phyloP scores from a whole-genome alignment of 2,329 filamentous ascomycete genomes.

The Pseudogymnoascus sp. region DNA sequence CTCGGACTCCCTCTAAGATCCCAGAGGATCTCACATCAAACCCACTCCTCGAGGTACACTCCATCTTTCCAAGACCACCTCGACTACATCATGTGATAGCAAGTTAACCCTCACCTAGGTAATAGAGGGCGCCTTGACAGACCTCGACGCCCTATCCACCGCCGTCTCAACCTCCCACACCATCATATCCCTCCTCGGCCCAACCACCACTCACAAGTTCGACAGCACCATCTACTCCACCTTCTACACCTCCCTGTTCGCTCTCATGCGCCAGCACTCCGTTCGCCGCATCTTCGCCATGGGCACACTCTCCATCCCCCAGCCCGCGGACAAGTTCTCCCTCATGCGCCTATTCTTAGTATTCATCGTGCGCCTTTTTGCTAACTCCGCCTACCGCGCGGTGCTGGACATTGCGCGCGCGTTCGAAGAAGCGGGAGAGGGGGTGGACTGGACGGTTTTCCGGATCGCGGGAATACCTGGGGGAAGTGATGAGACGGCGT shows the following conservation, averaged over 20 bases:
- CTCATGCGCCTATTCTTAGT: conserved; percentile 20
- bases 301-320: conserved; percentile 19
- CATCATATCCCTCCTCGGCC: neutral
- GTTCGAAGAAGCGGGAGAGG: conserved; percentile 18
- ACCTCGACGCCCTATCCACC: conserved; percentile 16
- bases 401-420: conserved; percentile 18
- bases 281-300: conserved; percentile 21
- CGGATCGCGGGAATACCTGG: conserved; percentile 17
- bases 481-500: conserved; percentile 9
- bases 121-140: conserved; percentile 11
- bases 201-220: neutral
- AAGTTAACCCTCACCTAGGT: conserved; percentile 18
- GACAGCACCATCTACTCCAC: conserved; percentile 20
- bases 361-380: conserved; percentile 18
- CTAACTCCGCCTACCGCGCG: conserved; percentile 19
- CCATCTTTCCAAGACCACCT: conserved; percentile 17
- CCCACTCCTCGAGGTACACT: conserved; percentile 13
- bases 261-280: conserved; percentile 13
- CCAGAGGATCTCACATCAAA: conserved; percentile 19
- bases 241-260: conserved; percentile 19
- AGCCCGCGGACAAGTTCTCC: conserved; percentile 16
- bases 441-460: conserved; percentile 21
- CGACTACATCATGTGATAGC: conserved; percentile 17
- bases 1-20: conserved; percentile 20
- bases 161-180: conserved; percentile 17